Evolutionary conservation across 805 yeast genomes (phyloP).

Genomic region (Saturnispora gosingensis): DNA sequence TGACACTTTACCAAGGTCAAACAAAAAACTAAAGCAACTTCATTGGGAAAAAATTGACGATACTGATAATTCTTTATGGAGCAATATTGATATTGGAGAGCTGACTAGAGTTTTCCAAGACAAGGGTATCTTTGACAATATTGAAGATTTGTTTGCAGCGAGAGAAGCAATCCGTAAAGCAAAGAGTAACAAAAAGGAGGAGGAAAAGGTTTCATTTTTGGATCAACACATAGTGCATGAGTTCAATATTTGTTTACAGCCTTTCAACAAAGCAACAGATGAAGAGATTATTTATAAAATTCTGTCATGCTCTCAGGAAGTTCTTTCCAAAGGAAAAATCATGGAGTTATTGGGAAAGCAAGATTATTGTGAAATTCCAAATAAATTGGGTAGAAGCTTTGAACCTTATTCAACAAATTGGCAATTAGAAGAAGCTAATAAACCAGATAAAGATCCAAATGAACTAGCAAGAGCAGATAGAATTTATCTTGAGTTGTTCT

Average conservation of each 20-base stretch:
- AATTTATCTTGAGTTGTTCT: constrained; percentile 71
- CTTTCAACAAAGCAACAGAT: constrained; percentile 53
- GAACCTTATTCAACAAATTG: constrained; percentile 77
- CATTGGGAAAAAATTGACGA: constrained; percentile 94
- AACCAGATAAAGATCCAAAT: constrained; percentile 60
- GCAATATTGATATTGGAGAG: constrained; percentile 47
- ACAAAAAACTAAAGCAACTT: constrained; percentile 76
- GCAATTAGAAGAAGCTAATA: constrained; percentile 31
- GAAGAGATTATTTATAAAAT: constrained; percentile 62
- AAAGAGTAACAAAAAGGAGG: constrained; percentile 34
- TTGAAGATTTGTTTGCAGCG: constrained; percentile 83
- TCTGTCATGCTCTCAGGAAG: constrained; percentile 64
- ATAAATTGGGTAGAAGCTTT: constrained; percentile 57
- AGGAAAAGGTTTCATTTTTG: constrained; percentile 56
- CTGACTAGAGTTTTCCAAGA: constrained; percentile 56
- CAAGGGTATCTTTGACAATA: constrained; percentile 73
- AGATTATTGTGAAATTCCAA: constrained; percentile 67
- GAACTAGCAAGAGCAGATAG: constrained; percentile 85
- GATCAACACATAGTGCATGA: constrained; percentile 87
- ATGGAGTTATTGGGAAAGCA: constrained; percentile 78
- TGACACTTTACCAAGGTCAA: constrained; percentile 57
- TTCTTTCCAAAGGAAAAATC: constrained; percentile 60
- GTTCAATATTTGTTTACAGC: constrained; percentile 86
- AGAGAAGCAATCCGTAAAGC: constrained; percentile 51
- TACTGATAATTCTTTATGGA: constrained; percentile 84